phyloP scores from a whole-genome alignment of 495 filamentous ascomycete species.

The Lichenothelia convexa region DNA sequence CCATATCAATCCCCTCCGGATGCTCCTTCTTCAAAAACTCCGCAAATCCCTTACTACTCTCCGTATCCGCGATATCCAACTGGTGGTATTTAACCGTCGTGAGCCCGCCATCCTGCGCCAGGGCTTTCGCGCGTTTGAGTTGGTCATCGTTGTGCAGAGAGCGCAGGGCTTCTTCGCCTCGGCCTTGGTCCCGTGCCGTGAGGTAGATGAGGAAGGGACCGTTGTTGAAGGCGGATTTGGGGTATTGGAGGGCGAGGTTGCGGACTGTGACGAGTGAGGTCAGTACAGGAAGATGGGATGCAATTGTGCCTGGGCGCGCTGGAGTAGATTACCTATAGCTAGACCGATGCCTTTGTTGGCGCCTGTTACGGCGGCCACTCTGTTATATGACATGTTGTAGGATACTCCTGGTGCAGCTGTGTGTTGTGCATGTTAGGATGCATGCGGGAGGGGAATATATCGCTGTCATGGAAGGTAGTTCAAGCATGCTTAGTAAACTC shows the following conservation, averaged over 20 bases:
- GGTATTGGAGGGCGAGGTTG: slow-evolving; percentile 28
- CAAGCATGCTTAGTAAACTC: no score
- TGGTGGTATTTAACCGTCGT: slow-evolving; percentile 24
- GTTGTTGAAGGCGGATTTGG: slow-evolving; percentile 25
- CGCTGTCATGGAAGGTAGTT: no score
- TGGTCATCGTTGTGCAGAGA: slow-evolving; percentile 21
- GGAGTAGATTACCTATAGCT: slow-evolving; percentile 9
- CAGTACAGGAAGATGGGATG: no score
- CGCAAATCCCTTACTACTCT: slow-evolving; percentile 24
- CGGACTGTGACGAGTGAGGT: slow-evolving; percentile 18
- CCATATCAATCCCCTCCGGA: slow-evolving; percentile 28
- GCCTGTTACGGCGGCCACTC: slow-evolving; percentile 25
- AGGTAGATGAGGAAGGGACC: slow-evolving; percentile 32
- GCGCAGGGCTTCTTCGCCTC: slow-evolving; percentile 26
- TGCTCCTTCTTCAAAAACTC: slow-evolving; percentile 26
- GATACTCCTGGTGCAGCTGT: no score
- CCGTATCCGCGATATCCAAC: slow-evolving; percentile 26
- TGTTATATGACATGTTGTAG: slow-evolving; percentile 10
- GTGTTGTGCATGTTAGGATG: no score
- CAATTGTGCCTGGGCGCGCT: not conserved
- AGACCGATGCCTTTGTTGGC: slow-evolving; percentile 26
- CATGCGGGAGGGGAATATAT: no score
- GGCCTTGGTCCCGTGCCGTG: slow-evolving; percentile 25
- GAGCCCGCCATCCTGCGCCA: slow-evolving; percentile 24
- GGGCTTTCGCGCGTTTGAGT: slow-evolving; percentile 24